Percentiles rank a stretch among this genome's conserved stretches.
Evolutionary conservation across 2,329 filamentous ascomycete species (phyloP).

Genomic region (Cryphonectria naterciae): DNA sequence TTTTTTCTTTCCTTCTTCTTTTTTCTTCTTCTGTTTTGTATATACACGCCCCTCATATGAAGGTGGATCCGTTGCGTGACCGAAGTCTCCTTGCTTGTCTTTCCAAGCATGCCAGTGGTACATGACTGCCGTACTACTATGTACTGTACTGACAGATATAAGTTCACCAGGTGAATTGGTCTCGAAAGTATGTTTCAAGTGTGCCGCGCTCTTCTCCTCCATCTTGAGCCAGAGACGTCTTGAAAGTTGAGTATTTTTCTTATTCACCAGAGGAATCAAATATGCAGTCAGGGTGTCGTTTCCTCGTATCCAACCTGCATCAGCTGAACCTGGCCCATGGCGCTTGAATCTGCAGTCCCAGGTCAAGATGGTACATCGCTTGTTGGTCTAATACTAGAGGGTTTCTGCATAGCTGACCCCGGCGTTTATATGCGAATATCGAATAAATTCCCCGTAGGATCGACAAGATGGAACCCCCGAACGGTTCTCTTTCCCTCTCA

Average conservation of each 20-base stretch:
- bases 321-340: background rate
- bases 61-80: background rate
- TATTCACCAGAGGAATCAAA: background rate
- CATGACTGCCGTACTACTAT: background rate
- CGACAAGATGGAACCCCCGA: background rate
- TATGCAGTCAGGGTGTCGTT: background rate
- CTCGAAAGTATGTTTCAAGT: too few species aligned
- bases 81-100: background rate
- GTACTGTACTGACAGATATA: background rate
- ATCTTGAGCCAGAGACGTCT: background rate
- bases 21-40: background rate
- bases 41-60: background rate
- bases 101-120: background rate
- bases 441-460: conserved; percentile 3
- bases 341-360: background rate
- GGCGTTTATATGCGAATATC: background rate
- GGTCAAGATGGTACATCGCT: background rate
- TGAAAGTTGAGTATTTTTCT: background rate
- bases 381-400: background rate
- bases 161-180: too few species aligned
- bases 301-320: background rate
- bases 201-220: too few species aligned
- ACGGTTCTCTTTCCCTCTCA: background rate
- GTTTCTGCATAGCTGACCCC: background rate
- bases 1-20: background rate